A percentile compares a stretch with the other conserved stretches of the same genome.
Evolutionary conservation across 2,329 filamentous ascomycete genomes (phyloP).

Genomic region (Fusarium sororula): DNA sequence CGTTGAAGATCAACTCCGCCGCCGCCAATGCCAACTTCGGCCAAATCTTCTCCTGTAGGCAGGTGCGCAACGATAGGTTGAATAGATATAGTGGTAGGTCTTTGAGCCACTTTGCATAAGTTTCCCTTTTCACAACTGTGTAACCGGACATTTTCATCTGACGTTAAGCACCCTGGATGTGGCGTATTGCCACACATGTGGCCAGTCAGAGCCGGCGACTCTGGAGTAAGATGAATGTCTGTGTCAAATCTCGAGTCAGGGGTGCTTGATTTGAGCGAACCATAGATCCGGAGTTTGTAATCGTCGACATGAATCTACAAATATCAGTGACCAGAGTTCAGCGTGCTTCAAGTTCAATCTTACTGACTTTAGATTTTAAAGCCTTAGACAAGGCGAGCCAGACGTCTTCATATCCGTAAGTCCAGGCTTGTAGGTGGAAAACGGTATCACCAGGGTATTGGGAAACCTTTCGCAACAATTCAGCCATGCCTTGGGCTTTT

Average conservation of each 20-base stretch:
- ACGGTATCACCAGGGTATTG: conserved; percentile 76
- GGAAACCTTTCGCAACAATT: conserved; percentile 75
- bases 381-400: conserved; percentile 83
- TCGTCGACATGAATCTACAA: conserved; percentile 79
- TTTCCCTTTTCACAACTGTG: conserved; percentile 87
- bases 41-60: conserved; percentile 68
- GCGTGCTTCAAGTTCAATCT: too few relatives aligned
- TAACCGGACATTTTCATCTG: conserved; percentile 68
- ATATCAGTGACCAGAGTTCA: not conserved
- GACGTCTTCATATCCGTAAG: conserved; percentile 89
- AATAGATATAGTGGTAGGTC: conserved; percentile 73
- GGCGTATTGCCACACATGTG: conserved; percentile 78
- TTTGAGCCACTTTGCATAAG: conserved; percentile 61
- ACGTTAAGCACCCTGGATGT: conserved; percentile 77
- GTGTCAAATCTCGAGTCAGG: conserved; percentile 51
- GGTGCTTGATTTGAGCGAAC: conserved; percentile 62
- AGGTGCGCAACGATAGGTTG: conserved; percentile 78
- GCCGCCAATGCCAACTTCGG: conserved; percentile 80
- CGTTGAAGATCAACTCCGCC: conserved; percentile 79
- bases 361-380: conserved; percentile 67
- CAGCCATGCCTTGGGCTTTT: conserved; percentile 78
- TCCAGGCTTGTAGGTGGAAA: conserved; percentile 91
- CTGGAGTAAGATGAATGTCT: conserved; percentile 58
- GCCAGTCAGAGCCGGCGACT: conserved; percentile 75
- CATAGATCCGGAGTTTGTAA: conserved; percentile 81